These are phyloP conservation scores for Datisca glomerata DNA, from an alignment of 306 rosid species.

Conservation along the genomic window DNA sequence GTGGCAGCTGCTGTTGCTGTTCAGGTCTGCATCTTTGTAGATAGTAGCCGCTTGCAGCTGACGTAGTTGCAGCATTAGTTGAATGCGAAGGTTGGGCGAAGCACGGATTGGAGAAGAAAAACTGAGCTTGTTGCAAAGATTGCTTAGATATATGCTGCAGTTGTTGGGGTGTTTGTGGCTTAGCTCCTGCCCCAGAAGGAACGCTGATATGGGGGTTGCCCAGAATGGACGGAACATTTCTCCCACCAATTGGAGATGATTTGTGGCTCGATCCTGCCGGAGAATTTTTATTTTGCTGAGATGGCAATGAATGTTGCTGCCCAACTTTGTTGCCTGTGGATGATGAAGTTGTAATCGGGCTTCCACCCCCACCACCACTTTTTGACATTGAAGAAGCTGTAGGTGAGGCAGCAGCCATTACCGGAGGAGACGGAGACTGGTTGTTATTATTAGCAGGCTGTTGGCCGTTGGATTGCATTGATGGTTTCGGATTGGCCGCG, in stretches of 20 bases:
- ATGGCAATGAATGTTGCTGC: slow-evolving; percentile 48
- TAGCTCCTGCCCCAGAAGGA: slow-evolving; percentile 33
- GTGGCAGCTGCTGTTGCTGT: slow-evolving; percentile 48
- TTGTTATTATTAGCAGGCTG: slow-evolving; percentile 32
- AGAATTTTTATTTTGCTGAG: slow-evolving; percentile 63
- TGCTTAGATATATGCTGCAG: slow-evolving; percentile 45
- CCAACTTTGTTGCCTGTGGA: slow-evolving; percentile 51
- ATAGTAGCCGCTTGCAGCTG: slow-evolving; percentile 42
- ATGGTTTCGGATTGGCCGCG: slow-evolving; percentile 53
- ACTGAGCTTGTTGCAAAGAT: slow-evolving; percentile 44
- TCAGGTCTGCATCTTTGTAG: slow-evolving; percentile 52
- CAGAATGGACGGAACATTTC: slow-evolving; percentile 64
- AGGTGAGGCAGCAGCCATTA: slow-evolving; percentile 81
- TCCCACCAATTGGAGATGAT: slow-evolving; percentile 77
- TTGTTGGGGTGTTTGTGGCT: slow-evolving; percentile 26
- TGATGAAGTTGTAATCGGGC: slow-evolving; percentile 60
- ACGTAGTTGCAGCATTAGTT: slow-evolving; percentile 29
- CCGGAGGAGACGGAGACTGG: slow-evolving; percentile 72
- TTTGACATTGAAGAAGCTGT: slow-evolving; percentile 77
- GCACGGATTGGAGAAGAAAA: slow-evolving; percentile 35
- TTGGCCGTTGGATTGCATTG: slow-evolving; percentile 43
- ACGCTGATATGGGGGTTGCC: slow-evolving; percentile 49
- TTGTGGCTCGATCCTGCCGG: slow-evolving; percentile 35
- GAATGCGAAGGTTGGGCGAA: slow-evolving; percentile 50
- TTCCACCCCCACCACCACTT: slow-evolving; percentile 78